These are phyloP conservation scores for Cochlearia excelsa DNA, from an alignment of 345 rosid species.

Conservation along the genomic window DNA sequence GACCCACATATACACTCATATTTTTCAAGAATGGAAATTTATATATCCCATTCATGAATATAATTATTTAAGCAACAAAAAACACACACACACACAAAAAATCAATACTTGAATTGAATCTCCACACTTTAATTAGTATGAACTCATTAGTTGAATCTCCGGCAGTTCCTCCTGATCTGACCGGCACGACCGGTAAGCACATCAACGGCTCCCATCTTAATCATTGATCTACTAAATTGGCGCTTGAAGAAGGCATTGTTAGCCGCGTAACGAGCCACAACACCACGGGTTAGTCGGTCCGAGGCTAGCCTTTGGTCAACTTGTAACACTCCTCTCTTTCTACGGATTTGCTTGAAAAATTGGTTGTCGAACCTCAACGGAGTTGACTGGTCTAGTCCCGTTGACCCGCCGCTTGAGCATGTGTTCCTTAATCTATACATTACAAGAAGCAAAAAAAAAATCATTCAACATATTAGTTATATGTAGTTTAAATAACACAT, in stretches of 20 bases:
- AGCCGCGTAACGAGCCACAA: slow-evolving; percentile 31
- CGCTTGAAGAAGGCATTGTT: slow-evolving; percentile 35
- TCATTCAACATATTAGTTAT: neutral
- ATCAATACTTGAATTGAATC: neutral
- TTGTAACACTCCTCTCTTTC: slow-evolving; percentile 35
- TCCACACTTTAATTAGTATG: no score
- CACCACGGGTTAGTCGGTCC: slow-evolving; percentile 27
- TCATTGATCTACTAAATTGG: slow-evolving; percentile 59
- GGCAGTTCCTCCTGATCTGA: slow-evolving; percentile 61
- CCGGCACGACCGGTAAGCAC: slow-evolving; percentile 64
- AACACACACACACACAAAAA: slow-evolving; percentile 8
- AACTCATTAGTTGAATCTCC: slow-evolving; percentile 39
- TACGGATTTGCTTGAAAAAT: slow-evolving; percentile 34
- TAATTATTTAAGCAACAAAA: slow-evolving; percentile 22
- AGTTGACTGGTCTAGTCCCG: slow-evolving; percentile 35
- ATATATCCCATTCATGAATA: no score
- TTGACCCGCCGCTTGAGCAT: slow-evolving; percentile 23
- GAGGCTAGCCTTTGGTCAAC: slow-evolving; percentile 32
- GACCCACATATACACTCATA: slow-evolving; percentile 23
- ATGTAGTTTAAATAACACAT: neutral
- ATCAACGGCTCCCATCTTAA: slow-evolving; percentile 64
- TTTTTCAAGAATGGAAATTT: slow-evolving; percentile 30
- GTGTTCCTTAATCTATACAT: slow-evolving; percentile 34
- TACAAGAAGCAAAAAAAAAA: neutral
- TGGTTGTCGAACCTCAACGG: slow-evolving; percentile 35